phyloP scores from a whole-genome alignment of 345 rosid species.

The Eucalyptus paniculata region DNA sequence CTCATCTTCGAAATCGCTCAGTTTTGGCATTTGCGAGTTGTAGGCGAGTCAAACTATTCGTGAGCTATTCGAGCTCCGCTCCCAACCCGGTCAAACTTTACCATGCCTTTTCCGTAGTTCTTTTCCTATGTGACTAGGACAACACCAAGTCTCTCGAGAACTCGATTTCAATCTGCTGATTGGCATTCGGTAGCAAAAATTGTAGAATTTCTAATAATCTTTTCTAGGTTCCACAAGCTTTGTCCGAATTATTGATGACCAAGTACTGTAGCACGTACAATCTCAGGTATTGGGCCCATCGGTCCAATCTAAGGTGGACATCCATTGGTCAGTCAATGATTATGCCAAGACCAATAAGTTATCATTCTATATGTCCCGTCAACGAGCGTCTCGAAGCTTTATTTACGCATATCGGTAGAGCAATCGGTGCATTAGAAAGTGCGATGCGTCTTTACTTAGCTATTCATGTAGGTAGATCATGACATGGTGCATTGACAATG shows the following conservation, averaged over 20 bases:
- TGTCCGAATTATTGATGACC: neutral
- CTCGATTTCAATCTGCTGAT: neutral
- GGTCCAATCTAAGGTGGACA: neutral
- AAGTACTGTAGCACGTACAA: neutral
- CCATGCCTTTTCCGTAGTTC: neutral
- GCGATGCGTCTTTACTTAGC: neutral
- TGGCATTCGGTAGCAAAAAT: neutral
- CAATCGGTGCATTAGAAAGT: neutral
- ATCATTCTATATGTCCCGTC: neutral
- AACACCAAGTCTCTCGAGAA: neutral
- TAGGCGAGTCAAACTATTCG: neutral
- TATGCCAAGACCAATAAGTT: neutral
- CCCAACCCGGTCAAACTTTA: neutral
- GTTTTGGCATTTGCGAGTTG: neutral
- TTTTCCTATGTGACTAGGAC: neutral
- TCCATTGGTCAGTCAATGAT: neutral
- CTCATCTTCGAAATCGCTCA: neutral
- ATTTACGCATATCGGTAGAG: neutral
- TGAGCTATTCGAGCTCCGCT: neutral
- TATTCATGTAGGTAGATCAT: neutral
- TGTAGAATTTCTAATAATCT: neutral
- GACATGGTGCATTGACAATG: neutral
- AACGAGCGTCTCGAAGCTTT: neutral
- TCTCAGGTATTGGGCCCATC: neutral
- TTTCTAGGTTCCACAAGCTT: neutral